Evolutionary conservation across 257 asterid genomes (phyloP), one percentile per base, ranked within the genome.

Genomic region (Nicotiana paniculata): DNA sequence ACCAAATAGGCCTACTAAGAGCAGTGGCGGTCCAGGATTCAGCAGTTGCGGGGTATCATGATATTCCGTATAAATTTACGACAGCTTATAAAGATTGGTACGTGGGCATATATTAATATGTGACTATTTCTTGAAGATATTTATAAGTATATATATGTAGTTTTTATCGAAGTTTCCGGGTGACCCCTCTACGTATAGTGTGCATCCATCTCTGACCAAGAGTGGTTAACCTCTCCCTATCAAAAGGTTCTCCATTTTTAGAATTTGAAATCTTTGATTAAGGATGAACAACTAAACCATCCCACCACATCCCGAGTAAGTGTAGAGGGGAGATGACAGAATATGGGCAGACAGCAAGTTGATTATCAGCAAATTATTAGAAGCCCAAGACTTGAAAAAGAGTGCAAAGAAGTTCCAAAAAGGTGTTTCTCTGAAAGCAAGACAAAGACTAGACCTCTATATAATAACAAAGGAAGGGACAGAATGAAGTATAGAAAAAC

Each of bases 371-470:
- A 81, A 83, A 90, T 88, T 16, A 88, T 88, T 83, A 57, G 89
- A 21, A 43, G 39, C 9, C 62, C 26, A 3, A 68, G 88, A 68
- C 78, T 81, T 83, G 79, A 86, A 84, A 79, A 39, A 74, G 48
- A 39, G 67, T 84, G 74, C 68, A 30, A 79, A 64, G 63, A 75
- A 24, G 77, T 18, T 87, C 89, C 93, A 88, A 88, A 85, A 35
- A 75, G 63, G 53, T 15, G 77, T 82, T 81, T 59, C 85, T 26
- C 35, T 83, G 89, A 81, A 68, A 48, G 81, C 59, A 35, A 85
- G 95, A 92, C 80, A 83, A 70, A 80, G 97, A 91, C 97, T 51
- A 39, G 83, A 89, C 95, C 81, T 85, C 28, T 18, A 15, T 69
- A 39, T 62, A 77, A 79, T 72, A 79, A 86, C 92, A 89, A 85